phyloP scores from a whole-genome alignment of 805 yeast species.

The Candida qinlingensis region DNA sequence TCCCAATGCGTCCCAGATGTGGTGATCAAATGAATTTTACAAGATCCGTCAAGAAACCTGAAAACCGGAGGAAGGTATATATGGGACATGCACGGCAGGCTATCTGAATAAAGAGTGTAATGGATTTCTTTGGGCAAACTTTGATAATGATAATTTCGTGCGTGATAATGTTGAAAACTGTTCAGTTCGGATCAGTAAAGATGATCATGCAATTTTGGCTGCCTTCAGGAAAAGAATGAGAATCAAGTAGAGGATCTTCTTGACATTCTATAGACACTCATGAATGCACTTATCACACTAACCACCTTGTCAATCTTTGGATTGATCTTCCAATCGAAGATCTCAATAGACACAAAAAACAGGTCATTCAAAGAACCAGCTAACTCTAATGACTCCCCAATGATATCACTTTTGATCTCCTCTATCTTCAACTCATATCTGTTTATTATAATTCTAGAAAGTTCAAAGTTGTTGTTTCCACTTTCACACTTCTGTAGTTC shows the following conservation, averaged over 20 bases:
- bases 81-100: slow-evolving; percentile 54
- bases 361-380: slow-evolving; percentile 15
- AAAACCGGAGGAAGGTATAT: slow-evolving; percentile 50
- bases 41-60: slow-evolving; percentile 43
- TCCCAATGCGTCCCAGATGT: slow-evolving; percentile 41
- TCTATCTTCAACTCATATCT: slow-evolving; percentile 11
- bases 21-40: slow-evolving; percentile 44
- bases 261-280: slow-evolving; percentile 18
- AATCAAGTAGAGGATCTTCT: slow-evolving; percentile 3
- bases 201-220: slow-evolving; percentile 29
- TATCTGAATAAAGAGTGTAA: slow-evolving; percentile 43
- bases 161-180: slow-evolving; percentile 31
- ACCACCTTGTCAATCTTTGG: slow-evolving; percentile 10
- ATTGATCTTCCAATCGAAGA: slow-evolving; percentile 12
- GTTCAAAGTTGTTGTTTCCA: background rate
- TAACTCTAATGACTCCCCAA: slow-evolving; percentile 7
- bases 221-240: slow-evolving; percentile 13
- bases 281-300: slow-evolving; percentile 12
- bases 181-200: slow-evolving; percentile 43
- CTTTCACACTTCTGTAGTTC: slow-evolving; percentile 9
- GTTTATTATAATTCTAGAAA: slow-evolving; percentile 6
- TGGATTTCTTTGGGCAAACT: slow-evolving; percentile 47
- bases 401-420: slow-evolving; percentile 7
- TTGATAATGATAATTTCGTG: slow-evolving; percentile 28
- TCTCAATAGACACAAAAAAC: slow-evolving; percentile 14